phyloP scores from a whole-genome alignment of 371 early-diverging fungal genomes.

The Actinomortierella wolfii region DNA sequence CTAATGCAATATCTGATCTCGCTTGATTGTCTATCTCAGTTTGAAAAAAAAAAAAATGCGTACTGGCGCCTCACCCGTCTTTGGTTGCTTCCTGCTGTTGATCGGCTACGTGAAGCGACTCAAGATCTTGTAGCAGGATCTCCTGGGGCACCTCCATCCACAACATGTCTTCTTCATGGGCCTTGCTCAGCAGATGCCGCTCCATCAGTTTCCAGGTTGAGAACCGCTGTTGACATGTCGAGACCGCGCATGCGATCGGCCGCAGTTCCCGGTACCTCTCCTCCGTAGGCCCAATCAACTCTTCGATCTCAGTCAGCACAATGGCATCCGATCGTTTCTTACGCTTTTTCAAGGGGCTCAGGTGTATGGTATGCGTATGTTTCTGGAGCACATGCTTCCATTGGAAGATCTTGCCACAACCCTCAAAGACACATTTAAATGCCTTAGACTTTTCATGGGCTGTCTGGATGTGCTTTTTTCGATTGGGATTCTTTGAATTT shows the following conservation, averaged over 20 bases:
- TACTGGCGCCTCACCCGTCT: background rate
- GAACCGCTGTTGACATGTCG: conserved; percentile 26
- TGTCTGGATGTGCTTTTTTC: conserved; percentile 41
- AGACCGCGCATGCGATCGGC: conserved; percentile 17
- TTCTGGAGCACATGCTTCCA: conserved; percentile 58
- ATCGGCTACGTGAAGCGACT: background rate
- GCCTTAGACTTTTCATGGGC: conserved; percentile 48
- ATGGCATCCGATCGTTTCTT: conserved; percentile 28
- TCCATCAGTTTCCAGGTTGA: conserved; percentile 16
- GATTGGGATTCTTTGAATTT: too few species aligned
- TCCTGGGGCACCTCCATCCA: too few species aligned
- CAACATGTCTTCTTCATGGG: conserved; percentile 27
- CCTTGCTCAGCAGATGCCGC: conserved; percentile 44
- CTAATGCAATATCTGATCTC: too few species aligned
- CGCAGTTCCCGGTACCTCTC: conserved; percentile 4
- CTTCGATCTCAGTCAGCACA: conserved; percentile 7
- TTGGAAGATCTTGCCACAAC: conserved; percentile 57
- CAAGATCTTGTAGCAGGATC: background rate
- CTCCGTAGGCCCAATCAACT: conserved; percentile 21
- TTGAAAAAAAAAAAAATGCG: too few species aligned
- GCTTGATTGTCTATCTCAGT: too few species aligned
- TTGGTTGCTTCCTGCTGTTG: background rate
- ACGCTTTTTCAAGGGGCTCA: conserved; percentile 17
- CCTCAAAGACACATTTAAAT: conserved; percentile 51
- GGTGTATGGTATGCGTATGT: conserved; percentile 14